Evolutionary conservation across 2,329 filamentous ascomycete genomes (phyloP).

Genomic region (Fusarium illudens): DNA sequence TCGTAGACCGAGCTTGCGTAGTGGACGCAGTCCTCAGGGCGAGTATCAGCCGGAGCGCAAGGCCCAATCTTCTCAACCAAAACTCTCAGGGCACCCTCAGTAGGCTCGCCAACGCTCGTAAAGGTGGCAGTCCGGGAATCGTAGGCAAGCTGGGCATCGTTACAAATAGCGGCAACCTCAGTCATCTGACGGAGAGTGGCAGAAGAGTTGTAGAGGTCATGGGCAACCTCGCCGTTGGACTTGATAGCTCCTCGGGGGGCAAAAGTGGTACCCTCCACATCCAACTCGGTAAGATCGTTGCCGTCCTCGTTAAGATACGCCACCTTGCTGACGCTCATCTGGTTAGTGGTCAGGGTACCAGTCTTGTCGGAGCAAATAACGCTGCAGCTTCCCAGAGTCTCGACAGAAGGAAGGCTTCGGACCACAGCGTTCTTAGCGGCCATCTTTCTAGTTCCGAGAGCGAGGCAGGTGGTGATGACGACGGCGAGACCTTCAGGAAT

Average conservation of each 20-base stretch:
- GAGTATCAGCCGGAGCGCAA: constrained; percentile 64
- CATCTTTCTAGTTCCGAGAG: constrained; percentile 97
- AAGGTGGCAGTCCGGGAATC: constrained; percentile 79
- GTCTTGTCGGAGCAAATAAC: constrained; percentile 99
- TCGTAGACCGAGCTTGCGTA: constrained; percentile 88
- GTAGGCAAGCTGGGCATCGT: constrained; percentile 84
- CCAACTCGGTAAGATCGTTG: constrained; percentile 80
- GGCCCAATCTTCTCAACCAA: constrained; percentile 95
- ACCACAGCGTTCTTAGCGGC: constrained; percentile 98
- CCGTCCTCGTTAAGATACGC: constrained; percentile 82
- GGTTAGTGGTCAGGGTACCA: constrained; percentile 96
- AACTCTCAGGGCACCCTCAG: constrained; percentile 90
- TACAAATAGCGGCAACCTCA: constrained; percentile 80
- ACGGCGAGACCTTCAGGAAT: constrained; percentile 98
- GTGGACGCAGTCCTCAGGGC: constrained; percentile 74
- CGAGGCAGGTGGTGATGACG: constrained; percentile 98
- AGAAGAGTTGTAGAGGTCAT: constrained; percentile 75
- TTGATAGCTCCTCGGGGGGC: constrained; percentile 80
- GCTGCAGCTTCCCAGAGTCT: constrained; percentile 98
- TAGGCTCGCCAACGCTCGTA: constrained; percentile 90
- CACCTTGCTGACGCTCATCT: constrained; percentile 97
- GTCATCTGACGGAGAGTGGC: constrained; percentile 81
- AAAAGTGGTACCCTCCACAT: constrained; percentile 93
- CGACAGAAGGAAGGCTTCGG: constrained; percentile 92
- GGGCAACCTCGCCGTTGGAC: constrained; percentile 71